Conservation (phyloP, 2,329 filamentous ascomycete species). For the Trichocomaceae sp. region DNA sequence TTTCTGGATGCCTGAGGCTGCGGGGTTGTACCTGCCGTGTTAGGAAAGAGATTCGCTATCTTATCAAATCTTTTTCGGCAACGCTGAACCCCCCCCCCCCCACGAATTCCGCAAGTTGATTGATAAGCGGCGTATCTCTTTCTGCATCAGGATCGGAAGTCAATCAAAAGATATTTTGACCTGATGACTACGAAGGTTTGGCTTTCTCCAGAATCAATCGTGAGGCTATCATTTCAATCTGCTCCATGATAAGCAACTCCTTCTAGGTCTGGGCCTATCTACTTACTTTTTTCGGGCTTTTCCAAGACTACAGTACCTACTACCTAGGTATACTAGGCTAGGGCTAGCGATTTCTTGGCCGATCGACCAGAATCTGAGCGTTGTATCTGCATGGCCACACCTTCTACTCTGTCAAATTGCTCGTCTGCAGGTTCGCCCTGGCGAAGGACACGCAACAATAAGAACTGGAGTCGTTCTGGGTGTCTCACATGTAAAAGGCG, state of each 20-base stretch:
- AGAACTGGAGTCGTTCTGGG: constrained; percentile 33
- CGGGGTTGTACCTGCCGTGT: constrained; percentile 7
- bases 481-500: constrained; percentile 36
- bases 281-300: background rate
- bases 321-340: too few species aligned
- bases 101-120: background rate
- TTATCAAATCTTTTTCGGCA: background rate
- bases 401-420: background rate
- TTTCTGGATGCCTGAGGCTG: constrained; percentile 2
- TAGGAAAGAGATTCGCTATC: constrained; percentile 10
- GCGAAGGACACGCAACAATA: constrained; percentile 21
- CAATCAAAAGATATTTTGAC: background rate
- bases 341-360: background rate
- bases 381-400: background rate
- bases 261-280: background rate
- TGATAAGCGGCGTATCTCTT: constrained; percentile 6
- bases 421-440: background rate
- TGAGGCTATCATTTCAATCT: background rate
- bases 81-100: too few species aligned
- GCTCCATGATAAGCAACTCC: background rate
- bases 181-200: background rate
- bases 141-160: constrained; percentile 2
- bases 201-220: background rate
- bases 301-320: background rate
- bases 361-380: background rate